Base-by-base conservation (phyloP, 2,329 filamentous ascomycete species). In the Geosmithia flava region DNA sequence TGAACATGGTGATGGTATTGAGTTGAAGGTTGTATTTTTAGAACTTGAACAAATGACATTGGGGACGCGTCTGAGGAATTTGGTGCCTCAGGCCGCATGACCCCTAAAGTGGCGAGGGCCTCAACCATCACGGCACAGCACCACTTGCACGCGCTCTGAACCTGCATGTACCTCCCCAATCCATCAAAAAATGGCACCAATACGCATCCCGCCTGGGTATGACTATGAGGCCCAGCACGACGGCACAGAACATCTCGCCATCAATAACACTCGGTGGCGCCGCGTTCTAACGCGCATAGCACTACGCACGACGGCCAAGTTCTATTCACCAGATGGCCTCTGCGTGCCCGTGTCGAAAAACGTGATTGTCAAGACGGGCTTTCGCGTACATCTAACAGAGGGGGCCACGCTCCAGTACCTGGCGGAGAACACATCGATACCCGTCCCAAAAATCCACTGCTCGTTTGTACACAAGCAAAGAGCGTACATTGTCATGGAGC, bases 401-500 rank as follows among this genome's bases (percentile, higher is more conserved):
- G 44, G 13, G 30, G 44, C 44, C 11, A 40, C 68, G 2, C 67
- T 74, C 59, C 52, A 59, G 20, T 70, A 64, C 45, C 50, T 74
- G 44, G 58, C 62, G 5, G 45, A 57, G n/a, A 58, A 69, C 46
- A 74, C 69, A 5, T 59, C 58, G 1, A 61, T 74, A 23, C 69
- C 68, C 5, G 66, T 73, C 1, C 70, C 71, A 1, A 60, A 62
- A 20, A 58, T 73, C 1, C 59, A 68, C 51, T 68, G 57, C 51
- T 60, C 68, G 13, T 72, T 71, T 50, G 47, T 54, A 3, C 56
- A 63, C 48, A 56, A 60, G 20, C 58, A 56, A 19, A 48, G 51
- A 11, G 55, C 62, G 0, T 72, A 70, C 51, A 69, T 72, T 48
- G 55, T 71, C 2, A 74, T 72, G 68, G 55, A 63, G 30, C 48